These are phyloP conservation scores for Solanum chaucha DNA, from an alignment of 257 asterid species.

Conservation along the genomic window DNA sequence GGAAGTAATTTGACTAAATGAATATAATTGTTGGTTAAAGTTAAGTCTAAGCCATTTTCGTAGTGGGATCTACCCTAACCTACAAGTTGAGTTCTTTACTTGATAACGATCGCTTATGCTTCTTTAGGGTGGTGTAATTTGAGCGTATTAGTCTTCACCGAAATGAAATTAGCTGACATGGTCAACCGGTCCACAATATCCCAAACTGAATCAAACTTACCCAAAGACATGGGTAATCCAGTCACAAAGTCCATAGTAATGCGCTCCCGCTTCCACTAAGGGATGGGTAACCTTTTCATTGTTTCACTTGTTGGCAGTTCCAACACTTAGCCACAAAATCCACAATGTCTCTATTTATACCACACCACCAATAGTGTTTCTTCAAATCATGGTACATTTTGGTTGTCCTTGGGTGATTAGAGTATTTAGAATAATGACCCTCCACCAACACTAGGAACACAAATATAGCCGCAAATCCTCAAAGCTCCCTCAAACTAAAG, in stretches of 20 bases:
- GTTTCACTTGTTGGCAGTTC: neutral
- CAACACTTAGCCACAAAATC: neutral
- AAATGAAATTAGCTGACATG: neutral
- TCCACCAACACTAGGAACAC: neutral
- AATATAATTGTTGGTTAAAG: too few relatives aligned
- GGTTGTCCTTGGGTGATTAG: neutral
- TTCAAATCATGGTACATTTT: neutral
- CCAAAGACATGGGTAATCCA: neutral
- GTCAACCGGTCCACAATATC: neutral
- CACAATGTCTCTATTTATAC: too few relatives aligned
- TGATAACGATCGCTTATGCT: too few relatives aligned
- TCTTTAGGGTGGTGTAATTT: too few relatives aligned
- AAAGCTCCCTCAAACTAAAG: neutral
- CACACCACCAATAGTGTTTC: neutral
- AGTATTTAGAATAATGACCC: neutral
- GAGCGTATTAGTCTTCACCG: neutral
- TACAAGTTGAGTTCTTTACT: too few relatives aligned
- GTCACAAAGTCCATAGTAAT: neutral
- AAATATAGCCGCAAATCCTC: neutral
- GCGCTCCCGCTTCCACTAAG: neutral
- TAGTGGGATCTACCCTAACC: too few relatives aligned
- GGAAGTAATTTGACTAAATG: too few relatives aligned
- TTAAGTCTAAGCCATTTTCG: too few relatives aligned
- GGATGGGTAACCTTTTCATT: neutral
- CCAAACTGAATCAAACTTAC: neutral